Evolutionary conservation across 1,139 yeast species (phyloP).

Genomic region (Geotrichum europaeum): DNA sequence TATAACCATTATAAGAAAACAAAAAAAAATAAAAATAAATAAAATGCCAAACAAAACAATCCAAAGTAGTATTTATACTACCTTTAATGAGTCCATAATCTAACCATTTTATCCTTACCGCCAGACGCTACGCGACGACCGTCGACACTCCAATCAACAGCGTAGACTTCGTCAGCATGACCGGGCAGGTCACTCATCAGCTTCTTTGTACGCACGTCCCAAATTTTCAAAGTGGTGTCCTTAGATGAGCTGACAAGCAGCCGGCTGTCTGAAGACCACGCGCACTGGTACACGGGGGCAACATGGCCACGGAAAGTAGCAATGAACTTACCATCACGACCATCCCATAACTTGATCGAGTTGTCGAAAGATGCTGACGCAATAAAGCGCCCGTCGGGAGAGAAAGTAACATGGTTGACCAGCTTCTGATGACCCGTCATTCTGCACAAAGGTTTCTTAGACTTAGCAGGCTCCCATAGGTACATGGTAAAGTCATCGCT

Average conservation of each 20-base stretch:
- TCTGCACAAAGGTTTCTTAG: conserved; percentile 76
- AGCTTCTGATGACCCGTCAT: conserved; percentile 98
- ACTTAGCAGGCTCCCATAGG: conserved; percentile 85
- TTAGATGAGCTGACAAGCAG: conserved; percentile 88
- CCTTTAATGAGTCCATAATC: conserved; percentile 76
- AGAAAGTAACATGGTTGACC: conserved; percentile 91
- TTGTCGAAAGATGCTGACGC: conserved; percentile 95
- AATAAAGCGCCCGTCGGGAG: conserved; percentile 89
- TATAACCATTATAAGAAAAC: not conserved
- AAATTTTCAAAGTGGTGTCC: conserved; percentile 93
- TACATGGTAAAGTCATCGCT: conserved; percentile 98
- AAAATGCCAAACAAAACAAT: not conserved
- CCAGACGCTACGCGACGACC: conserved; percentile 93
- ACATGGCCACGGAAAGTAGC: conserved; percentile 95
- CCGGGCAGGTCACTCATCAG: conserved; percentile 89
- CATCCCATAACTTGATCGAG: conserved; percentile 94
- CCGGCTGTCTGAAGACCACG: conserved; percentile 96
- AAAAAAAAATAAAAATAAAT: not conserved
- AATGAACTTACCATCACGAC: conserved; percentile 80
- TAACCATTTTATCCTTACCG: conserved; percentile 90
- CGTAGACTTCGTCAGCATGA: conserved; percentile 89
- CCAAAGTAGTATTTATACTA: conserved; percentile 28
- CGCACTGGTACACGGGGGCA: conserved; percentile 96
- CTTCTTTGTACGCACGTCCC: conserved; percentile 89
- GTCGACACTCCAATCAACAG: conserved; percentile 97